A percentile compares a stretch with the other conserved stretches of the same genome.
phyloP scores from a whole-genome alignment of 345 rosid species.

The Euphorbia peplus region DNA sequence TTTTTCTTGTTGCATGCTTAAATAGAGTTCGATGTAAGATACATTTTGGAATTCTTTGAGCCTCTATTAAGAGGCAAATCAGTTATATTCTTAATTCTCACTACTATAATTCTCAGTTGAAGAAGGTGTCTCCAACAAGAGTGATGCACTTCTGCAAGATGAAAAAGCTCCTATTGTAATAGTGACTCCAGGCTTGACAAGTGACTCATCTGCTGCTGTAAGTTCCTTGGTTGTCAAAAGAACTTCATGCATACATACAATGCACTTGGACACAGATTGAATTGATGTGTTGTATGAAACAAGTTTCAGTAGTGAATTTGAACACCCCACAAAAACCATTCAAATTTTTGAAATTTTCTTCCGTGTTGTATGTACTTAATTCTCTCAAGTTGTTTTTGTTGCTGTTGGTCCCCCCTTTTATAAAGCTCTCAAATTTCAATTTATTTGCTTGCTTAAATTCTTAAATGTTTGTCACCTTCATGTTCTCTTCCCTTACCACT shows the following conservation, averaged over 20 bases:
- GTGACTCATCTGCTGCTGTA: conserved; percentile 49
- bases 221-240: conserved; percentile 6
- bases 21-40: neutral
- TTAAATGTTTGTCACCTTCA: neutral
- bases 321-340: neutral
- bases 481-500: neutral
- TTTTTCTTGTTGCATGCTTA: no score
- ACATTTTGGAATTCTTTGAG: neutral
- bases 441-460: neutral
- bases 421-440: neutral
- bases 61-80: no score
- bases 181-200: conserved; percentile 54
- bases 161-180: conserved; percentile 39
- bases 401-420: no score
- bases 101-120: conserved; percentile 22
- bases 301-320: neutral
- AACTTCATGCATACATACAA: neutral
- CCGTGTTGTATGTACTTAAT: neutral
- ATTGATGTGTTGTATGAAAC: neutral
- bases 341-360: neutral
- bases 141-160: conserved; percentile 18
- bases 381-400: neutral
- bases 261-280: neutral
- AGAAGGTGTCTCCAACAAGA: conserved; percentile 21
- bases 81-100: neutral